Evolutionary conservation across 371 early-diverging fungal species (phyloP).

Genomic region (Lichtheimia hyalospora): DNA sequence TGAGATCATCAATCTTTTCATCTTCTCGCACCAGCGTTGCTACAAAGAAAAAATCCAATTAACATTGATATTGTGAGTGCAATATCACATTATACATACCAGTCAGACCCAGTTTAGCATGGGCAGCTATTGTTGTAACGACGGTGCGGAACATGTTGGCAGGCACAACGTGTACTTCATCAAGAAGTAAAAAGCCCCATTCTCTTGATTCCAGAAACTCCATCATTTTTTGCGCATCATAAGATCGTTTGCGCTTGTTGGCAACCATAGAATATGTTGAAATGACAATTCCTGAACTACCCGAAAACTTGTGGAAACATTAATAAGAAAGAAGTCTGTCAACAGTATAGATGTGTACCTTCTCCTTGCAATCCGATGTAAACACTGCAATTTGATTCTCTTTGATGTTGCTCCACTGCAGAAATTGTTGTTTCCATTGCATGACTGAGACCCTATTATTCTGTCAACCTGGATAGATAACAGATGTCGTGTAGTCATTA

Average conservation of each 20-base stretch:
- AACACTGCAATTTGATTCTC: constrained; percentile 95
- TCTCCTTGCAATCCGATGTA: constrained; percentile 96
- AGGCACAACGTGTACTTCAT: constrained; percentile 99
- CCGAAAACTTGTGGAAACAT: constrained; percentile 55
- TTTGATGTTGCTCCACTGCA: constrained; percentile 93
- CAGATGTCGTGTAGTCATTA: too few species aligned
- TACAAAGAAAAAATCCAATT: background rate
- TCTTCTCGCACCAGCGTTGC: constrained; percentile 99
- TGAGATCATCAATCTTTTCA: constrained; percentile 98
- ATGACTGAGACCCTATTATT: constrained; percentile 87
- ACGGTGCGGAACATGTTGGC: constrained; percentile 99
- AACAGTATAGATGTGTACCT: constrained; percentile 27
- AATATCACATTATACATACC: constrained; percentile 9
- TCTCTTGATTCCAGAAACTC: constrained; percentile 90
- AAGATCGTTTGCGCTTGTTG: constrained; percentile 92
- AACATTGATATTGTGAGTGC: background rate
- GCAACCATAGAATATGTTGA: constrained; percentile 99
- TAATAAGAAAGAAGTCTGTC: background rate
- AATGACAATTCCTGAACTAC: constrained; percentile 92
- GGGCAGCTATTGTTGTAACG: constrained; percentile 93
- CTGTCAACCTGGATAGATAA: background rate
- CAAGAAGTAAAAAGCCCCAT: constrained; percentile 98
- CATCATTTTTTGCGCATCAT: constrained; percentile 97
- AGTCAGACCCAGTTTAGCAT: constrained; percentile 98
- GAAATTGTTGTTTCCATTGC: constrained; percentile 99